phyloP scores from a whole-genome alignment of 2,329 filamentous ascomycete species.

The Fusarium nematophilum region DNA sequence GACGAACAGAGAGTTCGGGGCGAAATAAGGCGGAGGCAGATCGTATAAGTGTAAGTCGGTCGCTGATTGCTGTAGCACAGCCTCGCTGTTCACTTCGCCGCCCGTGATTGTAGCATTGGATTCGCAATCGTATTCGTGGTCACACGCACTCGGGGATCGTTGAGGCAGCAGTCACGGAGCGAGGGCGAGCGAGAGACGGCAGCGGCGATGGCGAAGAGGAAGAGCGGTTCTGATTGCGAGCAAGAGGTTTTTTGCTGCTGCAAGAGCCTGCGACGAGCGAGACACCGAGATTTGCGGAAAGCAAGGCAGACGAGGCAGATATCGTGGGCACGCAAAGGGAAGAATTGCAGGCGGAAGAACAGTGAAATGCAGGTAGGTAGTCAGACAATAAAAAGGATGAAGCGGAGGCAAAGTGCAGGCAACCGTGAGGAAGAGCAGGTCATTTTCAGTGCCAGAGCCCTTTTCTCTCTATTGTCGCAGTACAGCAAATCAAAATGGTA shows the following conservation, averaged over 20 bases:
- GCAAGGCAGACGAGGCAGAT: conserved; percentile 10
- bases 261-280: conserved; percentile 13
- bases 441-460: conserved; percentile 24
- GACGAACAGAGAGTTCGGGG: conserved; percentile 1
- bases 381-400: conserved; percentile 22
- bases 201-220: conserved; percentile 18
- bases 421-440: conserved; percentile 15
- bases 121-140: conserved; percentile 33
- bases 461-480: conserved; percentile 11
- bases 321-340: conserved; percentile 6
- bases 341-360: conserved; percentile 8
- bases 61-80: conserved; percentile 30
- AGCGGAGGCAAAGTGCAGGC: conserved; percentile 29
- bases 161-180: conserved; percentile 41
- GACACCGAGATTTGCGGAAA: conserved; percentile 17
- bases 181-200: conserved; percentile 25
- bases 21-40: conserved; percentile 5
- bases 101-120: conserved; percentile 18
- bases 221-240: conserved; percentile 20
- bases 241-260: conserved; percentile 20
- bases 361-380: conserved; percentile 13
- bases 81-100: conserved; percentile 29
- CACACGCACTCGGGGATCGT: conserved; percentile 39
- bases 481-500: conserved; percentile 15
- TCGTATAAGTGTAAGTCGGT: conserved; percentile 23